Evolutionary conservation across 352 stramenopile genomes (phyloP).

Genomic region (Globisporangium recalcitrans): DNA sequence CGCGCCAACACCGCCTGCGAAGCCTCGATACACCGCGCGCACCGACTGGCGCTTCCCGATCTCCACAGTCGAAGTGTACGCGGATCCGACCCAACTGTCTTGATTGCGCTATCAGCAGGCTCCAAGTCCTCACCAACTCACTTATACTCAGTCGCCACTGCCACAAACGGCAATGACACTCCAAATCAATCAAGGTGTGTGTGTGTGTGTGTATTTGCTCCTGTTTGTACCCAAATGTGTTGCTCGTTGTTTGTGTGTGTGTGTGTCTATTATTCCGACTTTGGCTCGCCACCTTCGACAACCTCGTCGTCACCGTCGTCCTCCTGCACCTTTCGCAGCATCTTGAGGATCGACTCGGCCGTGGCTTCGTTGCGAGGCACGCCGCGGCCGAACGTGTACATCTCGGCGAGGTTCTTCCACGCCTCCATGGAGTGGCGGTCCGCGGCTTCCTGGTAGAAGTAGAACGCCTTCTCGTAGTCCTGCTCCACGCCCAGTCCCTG

Average conservation of each 20-base stretch:
- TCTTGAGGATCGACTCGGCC: conserved; percentile 80
- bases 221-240: background rate
- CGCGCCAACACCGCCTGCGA: conserved; percentile 9
- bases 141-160: background rate
- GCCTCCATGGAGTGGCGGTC: conserved; percentile 80
- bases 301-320: conserved; percentile 4
- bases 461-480: conserved; percentile 75
- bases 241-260: background rate
- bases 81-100: conserved; percentile 30
- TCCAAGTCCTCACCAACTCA: background rate
- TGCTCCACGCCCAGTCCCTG: conserved; percentile 60
- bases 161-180: background rate
- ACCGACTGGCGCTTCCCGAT: conserved; percentile 72
- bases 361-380: conserved; percentile 77
- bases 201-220: background rate
- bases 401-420: conserved; percentile 87
- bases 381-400: conserved; percentile 73
- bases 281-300: background rate
- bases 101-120: background rate
- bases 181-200: background rate
- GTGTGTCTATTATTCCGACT: conserved; percentile 3
- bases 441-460: conserved; percentile 85
- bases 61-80: conserved; percentile 65
- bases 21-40: conserved; percentile 45
- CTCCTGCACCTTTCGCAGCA: conserved; percentile 37